Conservation (phyloP, 1,284 basidiomycete species). For the Cutaneotrichosporon cyanovorans region DNA sequence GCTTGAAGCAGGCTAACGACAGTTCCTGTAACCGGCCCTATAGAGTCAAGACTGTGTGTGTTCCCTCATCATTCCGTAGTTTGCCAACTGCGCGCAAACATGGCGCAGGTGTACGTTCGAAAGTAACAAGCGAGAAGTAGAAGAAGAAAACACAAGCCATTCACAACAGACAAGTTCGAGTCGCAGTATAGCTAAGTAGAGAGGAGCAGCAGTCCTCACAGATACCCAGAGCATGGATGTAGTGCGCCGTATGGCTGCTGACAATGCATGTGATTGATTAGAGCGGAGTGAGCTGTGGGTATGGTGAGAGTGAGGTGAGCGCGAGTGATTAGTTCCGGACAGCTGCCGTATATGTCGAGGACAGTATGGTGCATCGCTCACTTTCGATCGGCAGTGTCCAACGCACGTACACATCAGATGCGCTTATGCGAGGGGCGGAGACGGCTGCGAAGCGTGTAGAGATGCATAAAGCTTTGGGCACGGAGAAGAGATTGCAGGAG, state of each 20-base stretch:
- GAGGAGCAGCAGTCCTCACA: not conserved
- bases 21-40: conserved; percentile 2
- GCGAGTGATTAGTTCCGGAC: no score
- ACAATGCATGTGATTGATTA: not conserved
- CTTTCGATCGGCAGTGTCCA: no score
- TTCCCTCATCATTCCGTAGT: not conserved
- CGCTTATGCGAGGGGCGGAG: no score
- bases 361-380: no score
- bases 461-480: no score
- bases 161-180: not conserved
- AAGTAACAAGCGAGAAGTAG: not conserved
- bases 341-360: no score
- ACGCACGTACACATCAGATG: no score
- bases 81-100: not conserved
- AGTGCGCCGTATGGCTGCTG: not conserved
- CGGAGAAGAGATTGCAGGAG: no score
- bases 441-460: no score
- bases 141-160: not conserved
- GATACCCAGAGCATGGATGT: conserved; percentile 1
- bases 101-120: not conserved
- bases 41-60: not conserved
- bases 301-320: no score
- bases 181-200: not conserved
- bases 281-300: not conserved
- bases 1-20: not conserved